Conservation (phyloP, 306 rosid species). For the Trichosanthes cucumerina region DNA sequence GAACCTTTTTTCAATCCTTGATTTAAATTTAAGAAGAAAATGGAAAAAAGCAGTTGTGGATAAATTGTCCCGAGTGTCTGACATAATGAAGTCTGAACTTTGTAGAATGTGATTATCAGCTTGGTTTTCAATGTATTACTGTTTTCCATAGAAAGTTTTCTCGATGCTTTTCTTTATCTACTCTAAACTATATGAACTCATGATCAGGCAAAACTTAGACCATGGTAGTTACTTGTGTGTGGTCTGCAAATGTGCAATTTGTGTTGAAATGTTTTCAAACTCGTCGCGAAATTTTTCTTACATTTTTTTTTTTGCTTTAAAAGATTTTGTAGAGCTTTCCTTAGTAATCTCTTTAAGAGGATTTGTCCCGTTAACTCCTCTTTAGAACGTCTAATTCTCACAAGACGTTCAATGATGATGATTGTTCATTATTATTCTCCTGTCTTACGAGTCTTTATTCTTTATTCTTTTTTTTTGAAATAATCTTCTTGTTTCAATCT, state of each 20-base stretch:
- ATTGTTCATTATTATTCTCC: neutral
- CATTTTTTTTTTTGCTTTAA: neutral
- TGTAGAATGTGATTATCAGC: neutral
- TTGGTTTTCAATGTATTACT: neutral
- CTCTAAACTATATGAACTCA: neutral
- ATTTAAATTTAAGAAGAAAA: neutral
- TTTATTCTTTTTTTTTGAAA: neutral
- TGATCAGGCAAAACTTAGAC: neutral
- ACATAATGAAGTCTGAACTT: neutral
- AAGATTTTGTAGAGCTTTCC: neutral
- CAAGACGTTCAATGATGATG: neutral
- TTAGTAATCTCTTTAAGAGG: neutral
- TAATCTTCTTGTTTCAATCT: neutral
- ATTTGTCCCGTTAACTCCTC: neutral
- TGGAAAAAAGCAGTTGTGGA: neutral
- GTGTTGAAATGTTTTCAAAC: neutral
- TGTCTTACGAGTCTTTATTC: neutral
- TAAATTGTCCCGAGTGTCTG: neutral
- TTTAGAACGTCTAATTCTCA: neutral
- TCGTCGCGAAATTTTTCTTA: neutral
- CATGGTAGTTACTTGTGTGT: neutral
- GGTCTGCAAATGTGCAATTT: neutral
- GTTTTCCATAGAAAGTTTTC: neutral
- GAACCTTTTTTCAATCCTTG: neutral
- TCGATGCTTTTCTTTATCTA: neutral